These are phyloP conservation scores for Drechslerella stenobrocha DNA, from an alignment of 2,329 filamentous ascomycete species.

Conservation along the genomic window DNA sequence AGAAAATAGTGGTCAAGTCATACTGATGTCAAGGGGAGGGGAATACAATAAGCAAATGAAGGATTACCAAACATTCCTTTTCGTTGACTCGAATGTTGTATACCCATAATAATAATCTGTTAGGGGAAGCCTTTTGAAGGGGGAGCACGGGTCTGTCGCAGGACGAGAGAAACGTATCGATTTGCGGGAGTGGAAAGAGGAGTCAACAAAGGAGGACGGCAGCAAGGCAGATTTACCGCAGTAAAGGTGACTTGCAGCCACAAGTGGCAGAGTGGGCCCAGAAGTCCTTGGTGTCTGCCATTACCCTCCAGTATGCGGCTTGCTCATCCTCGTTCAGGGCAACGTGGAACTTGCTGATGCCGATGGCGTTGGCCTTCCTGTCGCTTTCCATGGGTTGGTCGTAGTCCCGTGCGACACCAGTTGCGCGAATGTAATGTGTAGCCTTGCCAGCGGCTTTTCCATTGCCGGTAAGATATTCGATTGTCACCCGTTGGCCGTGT, in stretches of 20 bases:
- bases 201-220: background rate
- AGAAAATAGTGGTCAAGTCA: too few relatives aligned
- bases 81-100: too few relatives aligned
- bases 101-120: too few relatives aligned
- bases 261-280: slow-evolving; percentile 28
- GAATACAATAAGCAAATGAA: too few relatives aligned
- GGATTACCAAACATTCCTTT: too few relatives aligned
- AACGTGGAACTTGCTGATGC: slow-evolving; percentile 4
- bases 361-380: slow-evolving; percentile 6
- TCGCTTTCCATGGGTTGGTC: slow-evolving; percentile 31
- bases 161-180: too few relatives aligned
- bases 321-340: slow-evolving; percentile 18
- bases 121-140: too few relatives aligned
- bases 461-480: slow-evolving; percentile 8
- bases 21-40: too few relatives aligned
- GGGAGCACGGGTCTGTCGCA: too few relatives aligned
- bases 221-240: too few relatives aligned
- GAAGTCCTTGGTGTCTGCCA: slow-evolving; percentile 16
- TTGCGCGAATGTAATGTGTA: slow-evolving; percentile 19
- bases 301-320: slow-evolving; percentile 12
- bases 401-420: slow-evolving; percentile 18
- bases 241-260: slow-evolving; percentile 6
- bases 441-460: background rate
- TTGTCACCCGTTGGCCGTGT: slow-evolving; percentile 21
- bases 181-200: background rate